phyloP scores from a whole-genome alignment of 2,329 filamentous ascomycete species.

The Aureobasidium lini region DNA sequence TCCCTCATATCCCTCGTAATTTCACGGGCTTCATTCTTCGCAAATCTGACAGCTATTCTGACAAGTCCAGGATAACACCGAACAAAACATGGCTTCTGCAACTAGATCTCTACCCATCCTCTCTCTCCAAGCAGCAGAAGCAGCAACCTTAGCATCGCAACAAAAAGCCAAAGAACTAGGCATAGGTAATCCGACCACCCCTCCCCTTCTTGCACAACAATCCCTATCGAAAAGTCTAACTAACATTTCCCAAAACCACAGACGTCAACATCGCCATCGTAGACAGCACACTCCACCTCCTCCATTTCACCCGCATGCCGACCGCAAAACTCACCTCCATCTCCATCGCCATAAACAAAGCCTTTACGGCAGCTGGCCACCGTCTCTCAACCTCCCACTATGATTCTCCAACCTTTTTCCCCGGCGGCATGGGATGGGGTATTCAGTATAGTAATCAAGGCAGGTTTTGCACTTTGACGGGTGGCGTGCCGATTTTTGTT shows the following conservation, averaged over 20 bases:
- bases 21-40: no score
- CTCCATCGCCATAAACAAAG: conserved; percentile 57
- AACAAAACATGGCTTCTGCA: no score
- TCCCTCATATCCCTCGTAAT: no score
- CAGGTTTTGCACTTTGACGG: conserved; percentile 47
- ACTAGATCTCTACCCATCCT: conserved; percentile 24
- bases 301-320: conserved; percentile 43
- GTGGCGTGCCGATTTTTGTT: conserved; percentile 44
- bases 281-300: conserved; percentile 38
- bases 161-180: conserved; percentile 29
- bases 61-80: no score
- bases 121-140: conserved; percentile 28
- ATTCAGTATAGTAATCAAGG: conserved; percentile 47
- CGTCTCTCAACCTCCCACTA: conserved; percentile 44
- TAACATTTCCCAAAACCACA: conserved; percentile 17
- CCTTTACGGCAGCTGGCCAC: conserved; percentile 52
- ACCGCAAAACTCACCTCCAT: conserved; percentile 46
- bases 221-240: background rate
- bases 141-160: conserved; percentile 28
- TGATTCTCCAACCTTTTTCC: conserved; percentile 43
- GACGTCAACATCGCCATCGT: conserved; percentile 45
- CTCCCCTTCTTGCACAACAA: background rate
- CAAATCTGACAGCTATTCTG: no score
- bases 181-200: conserved; percentile 22
- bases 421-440: conserved; percentile 45